These are phyloP conservation scores for Fistulina hepatica DNA, from an alignment of 1,284 basidiomycete genomes.

Conservation along the genomic window DNA sequence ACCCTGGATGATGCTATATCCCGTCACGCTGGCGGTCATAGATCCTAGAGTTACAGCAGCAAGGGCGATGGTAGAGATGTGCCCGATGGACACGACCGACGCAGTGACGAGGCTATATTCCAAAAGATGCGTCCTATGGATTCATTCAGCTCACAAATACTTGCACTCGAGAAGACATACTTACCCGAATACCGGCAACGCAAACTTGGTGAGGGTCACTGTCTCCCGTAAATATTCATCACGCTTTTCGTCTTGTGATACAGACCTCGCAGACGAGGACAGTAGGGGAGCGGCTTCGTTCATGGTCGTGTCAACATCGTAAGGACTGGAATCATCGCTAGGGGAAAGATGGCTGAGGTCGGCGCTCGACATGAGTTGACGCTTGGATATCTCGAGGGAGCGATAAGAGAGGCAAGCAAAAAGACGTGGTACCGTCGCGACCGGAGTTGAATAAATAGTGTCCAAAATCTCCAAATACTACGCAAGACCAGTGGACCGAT, in stretches of 20 bases:
- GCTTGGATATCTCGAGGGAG: no score
- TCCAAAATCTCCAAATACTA: no score
- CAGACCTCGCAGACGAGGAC: constrained; percentile 31
- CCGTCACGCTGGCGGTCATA: constrained; percentile 70
- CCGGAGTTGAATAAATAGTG: no score
- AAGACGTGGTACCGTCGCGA: no score
- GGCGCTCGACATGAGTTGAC: no score
- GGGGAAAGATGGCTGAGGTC: no score
- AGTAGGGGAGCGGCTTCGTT: constrained; percentile 45
- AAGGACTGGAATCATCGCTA: no score
- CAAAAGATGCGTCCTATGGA: constrained; percentile 57
- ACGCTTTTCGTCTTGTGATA: constrained; percentile 28
- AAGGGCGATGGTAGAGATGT: constrained; percentile 72
- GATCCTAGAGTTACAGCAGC: constrained; percentile 80
- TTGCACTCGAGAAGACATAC: constrained; percentile 16
- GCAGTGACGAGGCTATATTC: constrained; percentile 69
- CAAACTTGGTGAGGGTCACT: constrained; percentile 40
- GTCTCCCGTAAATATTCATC: constrained; percentile 16
- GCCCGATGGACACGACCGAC: constrained; percentile 76
- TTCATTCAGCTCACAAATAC: constrained; percentile 4
- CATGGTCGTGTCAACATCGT: constrained; percentile 16
- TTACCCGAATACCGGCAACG: constrained; percentile 57
- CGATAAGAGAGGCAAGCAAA: no score
- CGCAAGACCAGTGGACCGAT: no score
- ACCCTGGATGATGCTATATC: constrained; percentile 70